Conservation (phyloP, 805 yeast genomes). For the Candida andamanensis region DNA sequence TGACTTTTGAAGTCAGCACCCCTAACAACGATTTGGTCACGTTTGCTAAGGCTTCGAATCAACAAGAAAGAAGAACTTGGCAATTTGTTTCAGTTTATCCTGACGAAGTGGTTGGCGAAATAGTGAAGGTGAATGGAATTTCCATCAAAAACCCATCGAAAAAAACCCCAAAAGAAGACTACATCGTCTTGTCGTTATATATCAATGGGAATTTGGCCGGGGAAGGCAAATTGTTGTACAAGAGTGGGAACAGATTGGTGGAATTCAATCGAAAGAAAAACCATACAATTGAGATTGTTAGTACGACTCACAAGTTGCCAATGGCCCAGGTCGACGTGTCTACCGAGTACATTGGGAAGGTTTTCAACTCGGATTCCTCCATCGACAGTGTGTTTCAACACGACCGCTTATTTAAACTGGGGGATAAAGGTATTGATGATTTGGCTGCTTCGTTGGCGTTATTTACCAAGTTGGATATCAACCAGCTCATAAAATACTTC, state of each 20-base stretch:
- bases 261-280: slow-evolving; percentile 42
- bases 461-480: slow-evolving; percentile 50
- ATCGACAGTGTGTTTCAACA: slow-evolving; percentile 52
- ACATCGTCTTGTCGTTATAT: slow-evolving; percentile 50
- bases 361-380: slow-evolving; percentile 53
- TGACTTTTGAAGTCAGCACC: slow-evolving; percentile 51
- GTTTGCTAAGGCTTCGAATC: slow-evolving; percentile 69
- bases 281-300: slow-evolving; percentile 40
- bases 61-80: slow-evolving; percentile 50
- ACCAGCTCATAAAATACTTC: slow-evolving; percentile 55
- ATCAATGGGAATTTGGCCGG: slow-evolving; percentile 62
- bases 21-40: slow-evolving; percentile 45
- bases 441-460: slow-evolving; percentile 44
- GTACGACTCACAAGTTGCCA: slow-evolving; percentile 30
- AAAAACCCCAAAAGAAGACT: slow-evolving; percentile 44
- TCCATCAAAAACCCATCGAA: slow-evolving; percentile 32
- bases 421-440: slow-evolving; percentile 36
- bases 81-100: slow-evolving; percentile 68
- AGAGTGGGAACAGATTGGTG: slow-evolving; percentile 41
- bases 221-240: slow-evolving; percentile 49
- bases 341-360: slow-evolving; percentile 64
- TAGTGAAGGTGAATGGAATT: slow-evolving; percentile 58
- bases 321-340: slow-evolving; percentile 49
- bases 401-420: slow-evolving; percentile 42
- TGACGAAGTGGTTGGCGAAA: slow-evolving; percentile 69